A percentile compares a stretch with the other conserved stretches of the same genome.
Conservation (phyloP, 495 filamentous ascomycete genomes). For the Chaetomidium leptoderma region DNA sequence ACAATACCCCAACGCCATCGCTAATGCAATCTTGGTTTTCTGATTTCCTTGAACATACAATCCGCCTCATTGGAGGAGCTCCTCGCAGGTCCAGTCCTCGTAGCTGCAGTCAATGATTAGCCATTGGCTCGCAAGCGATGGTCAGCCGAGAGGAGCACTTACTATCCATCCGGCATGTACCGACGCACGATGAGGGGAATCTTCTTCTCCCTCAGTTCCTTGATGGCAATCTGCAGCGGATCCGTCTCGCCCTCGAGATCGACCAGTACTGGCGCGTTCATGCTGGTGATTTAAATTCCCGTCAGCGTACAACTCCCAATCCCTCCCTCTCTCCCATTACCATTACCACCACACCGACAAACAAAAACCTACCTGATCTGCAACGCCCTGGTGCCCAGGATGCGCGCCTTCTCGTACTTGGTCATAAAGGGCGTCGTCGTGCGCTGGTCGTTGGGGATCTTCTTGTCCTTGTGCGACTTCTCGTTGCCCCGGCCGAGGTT, state of each 20-base stretch:
- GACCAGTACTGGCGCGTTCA: slow-evolving; percentile 96
- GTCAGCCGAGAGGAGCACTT: slow-evolving; percentile 41
- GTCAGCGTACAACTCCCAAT: slow-evolving; percentile 5
- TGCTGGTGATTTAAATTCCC: slow-evolving; percentile 57
- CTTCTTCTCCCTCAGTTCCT: slow-evolving; percentile 97
- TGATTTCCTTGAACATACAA: slow-evolving; percentile 4
- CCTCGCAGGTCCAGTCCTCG: slow-evolving; percentile 98
- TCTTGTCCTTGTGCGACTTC: slow-evolving; percentile 74
- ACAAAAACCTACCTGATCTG: slow-evolving; percentile 76
- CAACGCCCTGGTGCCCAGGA: slow-evolving; percentile 85
- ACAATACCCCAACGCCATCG: slow-evolving; percentile 30
- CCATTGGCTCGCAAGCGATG: slow-evolving; percentile 4
- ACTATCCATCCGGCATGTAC: slow-evolving; percentile 96
- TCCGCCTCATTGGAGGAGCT: slow-evolving; percentile 58
- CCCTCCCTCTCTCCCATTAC: background rate
- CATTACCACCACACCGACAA: background rate
- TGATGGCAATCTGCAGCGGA: slow-evolving; percentile 93
- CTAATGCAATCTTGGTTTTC: slow-evolving; percentile 31
- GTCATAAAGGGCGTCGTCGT: slow-evolving; percentile 98
- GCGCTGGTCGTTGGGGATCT: slow-evolving; percentile 81
- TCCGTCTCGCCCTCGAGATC: slow-evolving; percentile 97
- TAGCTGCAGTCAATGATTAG: slow-evolving; percentile 55
- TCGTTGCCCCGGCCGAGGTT: slow-evolving; percentile 45
- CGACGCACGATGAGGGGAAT: slow-evolving; percentile 90
- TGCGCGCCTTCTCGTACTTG: slow-evolving; percentile 93